These are phyloP conservation scores for Penicillium sp. DNA, from an alignment of 2,329 filamentous ascomycete genomes.

Conservation along the genomic window DNA sequence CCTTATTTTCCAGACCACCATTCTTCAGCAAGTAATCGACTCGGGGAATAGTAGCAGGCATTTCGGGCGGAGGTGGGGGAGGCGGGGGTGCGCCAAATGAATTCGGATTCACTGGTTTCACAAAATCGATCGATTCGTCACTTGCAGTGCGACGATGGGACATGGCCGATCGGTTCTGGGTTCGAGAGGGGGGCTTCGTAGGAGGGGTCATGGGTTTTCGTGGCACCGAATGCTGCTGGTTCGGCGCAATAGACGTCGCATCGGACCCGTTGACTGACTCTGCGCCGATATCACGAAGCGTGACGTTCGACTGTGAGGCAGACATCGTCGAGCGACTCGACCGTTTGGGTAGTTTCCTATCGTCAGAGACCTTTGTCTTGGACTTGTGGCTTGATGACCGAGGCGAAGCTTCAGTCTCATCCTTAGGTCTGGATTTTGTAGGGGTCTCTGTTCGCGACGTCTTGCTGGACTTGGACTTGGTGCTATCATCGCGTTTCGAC, in stretches of 20 bases:
- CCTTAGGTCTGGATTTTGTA: conserved; percentile 37
- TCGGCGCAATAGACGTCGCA: conserved; percentile 47
- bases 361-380: conserved; percentile 33
- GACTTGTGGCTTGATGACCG: conserved; percentile 37
- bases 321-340: conserved; percentile 34
- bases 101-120: conserved; percentile 29
- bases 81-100: conserved; percentile 56
- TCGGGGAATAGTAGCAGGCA: conserved; percentile 67
- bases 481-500: conserved; percentile 38
- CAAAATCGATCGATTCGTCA: conserved; percentile 38
- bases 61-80: conserved; percentile 70
- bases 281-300: conserved; percentile 33
- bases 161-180: conserved; percentile 32
- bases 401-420: conserved; percentile 34
- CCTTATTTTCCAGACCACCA: conserved; percentile 70
- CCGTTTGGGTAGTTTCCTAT: conserved; percentile 34
- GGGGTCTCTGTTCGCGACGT: conserved; percentile 38
- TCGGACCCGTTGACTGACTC: conserved; percentile 45
- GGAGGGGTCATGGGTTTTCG: conserved; percentile 32
- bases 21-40: conserved; percentile 92
- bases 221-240: conserved; percentile 36
- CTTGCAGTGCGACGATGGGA: conserved; percentile 35
- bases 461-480: conserved; percentile 35
- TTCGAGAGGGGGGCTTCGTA: conserved; percentile 36
- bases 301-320: conserved; percentile 37